phyloP scores from a whole-genome alignment of 306 rosid genomes.

The Quercus engelmannii region DNA sequence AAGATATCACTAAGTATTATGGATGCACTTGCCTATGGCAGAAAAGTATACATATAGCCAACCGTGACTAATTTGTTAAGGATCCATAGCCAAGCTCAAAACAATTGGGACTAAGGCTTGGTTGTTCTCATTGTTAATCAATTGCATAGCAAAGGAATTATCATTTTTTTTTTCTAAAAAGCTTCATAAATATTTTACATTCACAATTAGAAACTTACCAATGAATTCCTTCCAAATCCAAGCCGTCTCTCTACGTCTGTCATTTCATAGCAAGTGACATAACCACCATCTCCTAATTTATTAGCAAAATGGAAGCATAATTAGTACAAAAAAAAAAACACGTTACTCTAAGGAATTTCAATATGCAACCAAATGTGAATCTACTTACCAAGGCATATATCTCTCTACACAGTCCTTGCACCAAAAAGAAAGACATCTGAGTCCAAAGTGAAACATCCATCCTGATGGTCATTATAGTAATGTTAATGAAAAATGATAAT shows the following conservation, averaged over 20 bases:
- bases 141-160: not conserved
- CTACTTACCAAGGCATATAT: constrained; percentile 71
- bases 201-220: constrained; percentile 43
- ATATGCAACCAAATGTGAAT: not conserved
- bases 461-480: constrained; percentile 36
- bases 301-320: constrained; percentile 23
- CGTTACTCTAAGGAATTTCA: not conserved
- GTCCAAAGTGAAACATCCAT: constrained; percentile 79
- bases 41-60: too few relatives aligned
- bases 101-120: too few relatives aligned
- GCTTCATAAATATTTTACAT: constrained; percentile 7
- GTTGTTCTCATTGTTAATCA: not conserved
- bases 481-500: not conserved
- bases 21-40: too few relatives aligned
- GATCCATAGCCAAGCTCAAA: too few relatives aligned
- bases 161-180: not conserved
- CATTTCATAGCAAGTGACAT: constrained; percentile 74
- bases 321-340: constrained; percentile 9
- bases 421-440: constrained; percentile 88
- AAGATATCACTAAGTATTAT: too few relatives aligned
- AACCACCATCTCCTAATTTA: constrained; percentile 66
- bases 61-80: too few relatives aligned
- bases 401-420: constrained; percentile 72
- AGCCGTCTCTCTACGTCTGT: constrained; percentile 60
- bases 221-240: constrained; percentile 76